Conservation (phyloP, 129 eudicot species). For the Centaurea solstitialis region DNA sequence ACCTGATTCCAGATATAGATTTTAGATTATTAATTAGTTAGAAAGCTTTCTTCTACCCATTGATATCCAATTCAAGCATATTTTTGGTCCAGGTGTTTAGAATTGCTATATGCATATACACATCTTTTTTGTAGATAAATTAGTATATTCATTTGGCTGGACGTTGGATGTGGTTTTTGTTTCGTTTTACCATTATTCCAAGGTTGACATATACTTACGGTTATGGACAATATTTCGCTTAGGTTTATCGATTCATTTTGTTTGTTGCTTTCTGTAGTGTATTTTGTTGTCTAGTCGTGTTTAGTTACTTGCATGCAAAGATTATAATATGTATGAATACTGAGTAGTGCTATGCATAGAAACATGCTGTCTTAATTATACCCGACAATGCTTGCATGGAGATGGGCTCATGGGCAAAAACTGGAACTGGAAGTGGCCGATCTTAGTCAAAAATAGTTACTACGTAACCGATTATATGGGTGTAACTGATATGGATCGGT, state of each 20-base stretch:
- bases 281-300: neutral
- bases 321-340: no score
- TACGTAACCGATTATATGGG: no score
- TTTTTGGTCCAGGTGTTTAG: neutral
- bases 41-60: neutral
- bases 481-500: no score
- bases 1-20: slow-evolving; percentile 78
- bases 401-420: no score
- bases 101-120: neutral
- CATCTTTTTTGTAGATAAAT: neutral
- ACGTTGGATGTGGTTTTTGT: neutral
- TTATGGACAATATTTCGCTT: neutral
- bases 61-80: neutral
- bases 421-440: no score
- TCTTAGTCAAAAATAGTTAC: no score
- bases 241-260: neutral
- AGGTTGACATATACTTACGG: neutral
- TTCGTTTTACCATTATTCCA: neutral
- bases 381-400: no score
- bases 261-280: neutral
- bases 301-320: neutral
- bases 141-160: neutral
- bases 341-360: neutral
- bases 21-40: slow-evolving; percentile 25
- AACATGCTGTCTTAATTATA: neutral